Evolutionary conservation across 2,329 filamentous ascomycete species (phyloP).

Genomic region (Ascochyta pisi): DNA sequence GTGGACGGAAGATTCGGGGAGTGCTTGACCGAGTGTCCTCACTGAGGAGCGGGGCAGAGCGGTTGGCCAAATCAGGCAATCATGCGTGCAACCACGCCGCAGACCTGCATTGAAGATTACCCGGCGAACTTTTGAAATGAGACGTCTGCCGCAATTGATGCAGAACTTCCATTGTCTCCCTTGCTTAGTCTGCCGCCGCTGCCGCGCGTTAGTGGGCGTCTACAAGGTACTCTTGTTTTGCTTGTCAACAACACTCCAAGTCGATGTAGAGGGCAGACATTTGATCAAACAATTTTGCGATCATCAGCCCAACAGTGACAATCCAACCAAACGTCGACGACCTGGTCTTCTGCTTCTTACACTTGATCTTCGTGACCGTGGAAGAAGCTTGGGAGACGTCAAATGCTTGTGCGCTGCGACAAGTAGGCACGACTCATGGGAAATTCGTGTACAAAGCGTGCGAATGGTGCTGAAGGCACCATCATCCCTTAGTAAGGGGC

Average conservation of each 20-base stretch:
- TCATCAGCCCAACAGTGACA: no score
- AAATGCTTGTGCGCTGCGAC: background rate
- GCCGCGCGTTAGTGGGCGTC: constrained; percentile 1
- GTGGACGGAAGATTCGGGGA: constrained; percentile 35
- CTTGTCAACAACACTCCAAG: no score
- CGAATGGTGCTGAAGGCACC: background rate
- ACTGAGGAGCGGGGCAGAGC: constrained; percentile 17
- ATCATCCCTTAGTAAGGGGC: constrained; percentile 4
- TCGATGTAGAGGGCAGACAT: no score
- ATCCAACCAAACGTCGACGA: no score
- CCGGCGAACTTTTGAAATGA: background rate
- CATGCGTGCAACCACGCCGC: background rate
- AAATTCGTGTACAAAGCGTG: background rate
- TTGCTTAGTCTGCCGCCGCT: constrained; percentile 4
- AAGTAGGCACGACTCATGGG: background rate
- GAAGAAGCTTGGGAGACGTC: background rate
- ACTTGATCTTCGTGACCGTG: no score
- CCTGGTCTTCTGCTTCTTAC: no score
- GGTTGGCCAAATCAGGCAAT: constrained; percentile 6
- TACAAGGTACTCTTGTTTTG: no score
- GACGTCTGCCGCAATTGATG: background rate
- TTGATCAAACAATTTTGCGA: no score
- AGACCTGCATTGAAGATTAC: background rate
- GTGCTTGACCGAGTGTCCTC: constrained; percentile 25
- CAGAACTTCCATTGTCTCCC: constrained; percentile 1